Conservation (phyloP, 805 yeast species). For the Candida morakotiae region DNA sequence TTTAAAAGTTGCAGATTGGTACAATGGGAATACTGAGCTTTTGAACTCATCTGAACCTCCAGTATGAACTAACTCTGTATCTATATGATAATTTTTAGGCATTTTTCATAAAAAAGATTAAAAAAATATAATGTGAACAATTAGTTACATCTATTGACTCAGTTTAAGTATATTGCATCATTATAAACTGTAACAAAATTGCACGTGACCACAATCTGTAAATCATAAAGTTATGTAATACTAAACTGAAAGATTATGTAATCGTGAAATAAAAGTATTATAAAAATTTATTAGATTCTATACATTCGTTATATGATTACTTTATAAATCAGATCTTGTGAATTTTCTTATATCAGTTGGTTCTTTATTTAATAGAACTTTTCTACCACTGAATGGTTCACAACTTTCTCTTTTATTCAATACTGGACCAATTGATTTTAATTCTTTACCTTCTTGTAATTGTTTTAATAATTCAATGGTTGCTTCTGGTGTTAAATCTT, state of each 20-base stretch:
- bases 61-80: slow-evolving; percentile 66
- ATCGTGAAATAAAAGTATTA: no score
- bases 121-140: background rate
- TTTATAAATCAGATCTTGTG: slow-evolving; percentile 67
- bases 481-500: slow-evolving; percentile 71
- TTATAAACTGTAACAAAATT: slow-evolving; percentile 1
- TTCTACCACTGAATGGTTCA: slow-evolving; percentile 73
- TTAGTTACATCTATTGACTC: no score
- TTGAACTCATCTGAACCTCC: slow-evolving; percentile 65
- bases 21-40: slow-evolving; percentile 82
- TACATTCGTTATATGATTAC: no score
- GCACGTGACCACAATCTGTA: background rate
- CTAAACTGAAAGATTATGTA: background rate
- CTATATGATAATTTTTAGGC: slow-evolving; percentile 39
- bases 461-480: slow-evolving; percentile 58
- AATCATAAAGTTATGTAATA: slow-evolving; percentile 1
- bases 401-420: slow-evolving; percentile 58
- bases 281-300: no score
- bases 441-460: slow-evolving; percentile 59
- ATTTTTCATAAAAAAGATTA: slow-evolving; percentile 9
- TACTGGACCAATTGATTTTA: slow-evolving; percentile 63
- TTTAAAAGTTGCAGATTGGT: slow-evolving; percentile 93
- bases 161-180: slow-evolving; percentile 3
- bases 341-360: slow-evolving; percentile 67
- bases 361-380: slow-evolving; percentile 53